Conservation (phyloP, 345 rosid species). For the Gossypium australe region DNA sequence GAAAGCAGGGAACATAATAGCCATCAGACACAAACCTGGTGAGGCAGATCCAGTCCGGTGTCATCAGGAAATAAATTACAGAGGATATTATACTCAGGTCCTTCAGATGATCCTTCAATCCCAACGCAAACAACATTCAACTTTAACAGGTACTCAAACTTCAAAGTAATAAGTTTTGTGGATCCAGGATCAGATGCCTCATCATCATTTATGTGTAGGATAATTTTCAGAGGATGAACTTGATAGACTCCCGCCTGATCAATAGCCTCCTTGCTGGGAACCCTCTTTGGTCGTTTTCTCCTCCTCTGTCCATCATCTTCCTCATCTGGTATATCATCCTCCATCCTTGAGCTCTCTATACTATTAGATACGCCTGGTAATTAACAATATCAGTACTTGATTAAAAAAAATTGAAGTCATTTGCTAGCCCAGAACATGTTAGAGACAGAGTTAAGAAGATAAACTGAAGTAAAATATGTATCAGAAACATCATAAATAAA, state of each 20-base stretch:
- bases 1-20: neutral
- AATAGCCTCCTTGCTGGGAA: constrained; percentile 46
- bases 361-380: constrained; percentile 47
- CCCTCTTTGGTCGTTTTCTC: constrained; percentile 67
- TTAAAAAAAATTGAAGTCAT: neutral
- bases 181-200: constrained; percentile 57
- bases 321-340: constrained; percentile 71
- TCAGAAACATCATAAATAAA: neutral
- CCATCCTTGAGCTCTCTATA: constrained; percentile 53
- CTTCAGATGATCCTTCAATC: constrained; percentile 54
- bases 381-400: constrained; percentile 6
- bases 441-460: neutral
- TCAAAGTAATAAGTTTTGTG: constrained; percentile 46
- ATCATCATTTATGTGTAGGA: constrained; percentile 59
- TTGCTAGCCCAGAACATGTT: neutral
- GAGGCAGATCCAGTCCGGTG: constrained; percentile 84
- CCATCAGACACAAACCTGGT: constrained; percentile 45
- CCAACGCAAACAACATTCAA: constrained; percentile 79
- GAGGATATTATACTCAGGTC: constrained; percentile 44
- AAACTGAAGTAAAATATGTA: neutral
- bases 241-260: constrained; percentile 57
- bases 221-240: constrained; percentile 67
- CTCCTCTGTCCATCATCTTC: constrained; percentile 82
- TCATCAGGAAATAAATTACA: constrained; percentile 81
- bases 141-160: constrained; percentile 74